Conservation (phyloP, 2,329 filamentous ascomycete genomes). For the Phoma sp. region DNA sequence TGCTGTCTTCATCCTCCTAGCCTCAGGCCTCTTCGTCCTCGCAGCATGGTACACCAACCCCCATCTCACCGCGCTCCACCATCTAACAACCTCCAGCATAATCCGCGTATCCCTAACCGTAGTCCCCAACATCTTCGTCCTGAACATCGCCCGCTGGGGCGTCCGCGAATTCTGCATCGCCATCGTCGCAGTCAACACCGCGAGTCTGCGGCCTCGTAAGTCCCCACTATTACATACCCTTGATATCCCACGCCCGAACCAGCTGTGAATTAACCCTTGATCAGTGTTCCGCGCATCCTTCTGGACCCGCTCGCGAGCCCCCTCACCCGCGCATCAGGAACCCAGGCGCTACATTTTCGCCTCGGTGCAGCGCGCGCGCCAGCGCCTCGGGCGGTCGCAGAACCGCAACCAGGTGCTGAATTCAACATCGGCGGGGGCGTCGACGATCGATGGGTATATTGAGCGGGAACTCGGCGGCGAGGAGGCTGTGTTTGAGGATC, state of each 20-base stretch:
- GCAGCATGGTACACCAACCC: slow-evolving; percentile 10
- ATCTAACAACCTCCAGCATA: slow-evolving; percentile 3
- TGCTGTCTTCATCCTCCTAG: slow-evolving; percentile 14
- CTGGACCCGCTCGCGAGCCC: neutral
- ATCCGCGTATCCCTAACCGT: slow-evolving; percentile 20
- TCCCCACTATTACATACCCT: neutral
- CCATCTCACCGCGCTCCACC: accelerated
- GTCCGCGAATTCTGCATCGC: slow-evolving; percentile 21
- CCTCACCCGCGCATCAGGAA: neutral
- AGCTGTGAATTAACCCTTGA: neutral
- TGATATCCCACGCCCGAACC: too few relatives aligned
- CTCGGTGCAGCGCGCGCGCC: neutral
- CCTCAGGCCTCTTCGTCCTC: slow-evolving; percentile 21
- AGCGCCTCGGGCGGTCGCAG: neutral
- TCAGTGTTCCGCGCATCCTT: slow-evolving; percentile 14
- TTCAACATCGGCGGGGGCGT: slow-evolving; percentile 6
- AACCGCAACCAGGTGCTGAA: neutral
- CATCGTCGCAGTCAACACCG: slow-evolving; percentile 20
- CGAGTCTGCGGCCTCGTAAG: slow-evolving; percentile 19
- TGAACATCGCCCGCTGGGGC: slow-evolving; percentile 22
- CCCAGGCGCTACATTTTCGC: slow-evolving; percentile 2
- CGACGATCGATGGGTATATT: slow-evolving; percentile 1
- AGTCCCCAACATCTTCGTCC: slow-evolving; percentile 16
- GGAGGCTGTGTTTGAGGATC: slow-evolving; percentile 7
- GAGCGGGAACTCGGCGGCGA: slow-evolving; percentile 1